Percentiles rank a stretch among this genome's conserved stretches.
Evolutionary conservation across 441 rosid genomes (phyloP).

Genomic region (Lepidium campestre): DNA sequence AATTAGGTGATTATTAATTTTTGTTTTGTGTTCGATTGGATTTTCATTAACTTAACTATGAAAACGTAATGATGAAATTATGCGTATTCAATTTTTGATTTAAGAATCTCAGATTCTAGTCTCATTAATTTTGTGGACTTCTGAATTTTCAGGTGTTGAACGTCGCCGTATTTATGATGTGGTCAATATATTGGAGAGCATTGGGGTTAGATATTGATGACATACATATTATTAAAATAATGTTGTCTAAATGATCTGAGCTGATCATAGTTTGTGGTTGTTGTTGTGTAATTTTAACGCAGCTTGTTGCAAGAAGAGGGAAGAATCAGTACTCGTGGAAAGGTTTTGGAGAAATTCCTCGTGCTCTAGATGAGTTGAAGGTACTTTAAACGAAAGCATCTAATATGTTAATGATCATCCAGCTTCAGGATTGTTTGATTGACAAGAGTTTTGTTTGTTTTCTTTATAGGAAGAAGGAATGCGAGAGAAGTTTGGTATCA

Average conservation of each 20-base stretch:
- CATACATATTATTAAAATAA: too few species aligned
- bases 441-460: background rate
- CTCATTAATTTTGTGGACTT: background rate
- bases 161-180: slow-evolving; percentile 82
- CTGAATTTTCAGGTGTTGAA: slow-evolving; percentile 52
- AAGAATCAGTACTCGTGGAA: slow-evolving; percentile 80
- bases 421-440: background rate
- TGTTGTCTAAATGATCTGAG: background rate
- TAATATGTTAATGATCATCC: too few species aligned
- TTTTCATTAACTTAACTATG: background rate
- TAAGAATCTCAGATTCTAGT: too few species aligned
- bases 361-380: slow-evolving; percentile 47
- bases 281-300: background rate
- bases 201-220: slow-evolving; percentile 42
- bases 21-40: background rate
- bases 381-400: slow-evolving; percentile 23
- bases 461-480: slow-evolving; percentile 56
- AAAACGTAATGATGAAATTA: background rate
- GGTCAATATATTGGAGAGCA: slow-evolving; percentile 74
- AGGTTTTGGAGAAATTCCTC: slow-evolving; percentile 69
- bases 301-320: slow-evolving; percentile 78
- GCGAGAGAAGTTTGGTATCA: slow-evolving; percentile 45
- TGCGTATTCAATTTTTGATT: background rate
- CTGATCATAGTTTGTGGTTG: slow-evolving; percentile 11
- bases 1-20: slow-evolving; percentile 36